Conservation (phyloP, 108 stramenopile genomes). For the Pseudonitzschia delicatissima region DNA sequence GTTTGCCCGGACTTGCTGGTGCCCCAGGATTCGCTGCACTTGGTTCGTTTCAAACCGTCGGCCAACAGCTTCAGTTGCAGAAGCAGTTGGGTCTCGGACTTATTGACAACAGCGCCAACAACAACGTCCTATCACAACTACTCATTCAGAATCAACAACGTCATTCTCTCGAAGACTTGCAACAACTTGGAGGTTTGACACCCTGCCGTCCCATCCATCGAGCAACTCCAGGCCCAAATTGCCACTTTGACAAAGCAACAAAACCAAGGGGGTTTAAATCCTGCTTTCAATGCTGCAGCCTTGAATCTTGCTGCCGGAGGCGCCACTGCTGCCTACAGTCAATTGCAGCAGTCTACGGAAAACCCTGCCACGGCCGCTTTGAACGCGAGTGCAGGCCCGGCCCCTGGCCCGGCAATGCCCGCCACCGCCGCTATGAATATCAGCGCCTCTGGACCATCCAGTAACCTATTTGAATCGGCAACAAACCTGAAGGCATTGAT, state of each 20-base stretch:
- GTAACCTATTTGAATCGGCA: slow-evolving; percentile 51
- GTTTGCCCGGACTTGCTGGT: slow-evolving; percentile 32
- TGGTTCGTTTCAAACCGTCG: slow-evolving; percentile 13
- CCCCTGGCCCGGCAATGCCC: slow-evolving; percentile 33
- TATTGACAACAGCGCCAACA: slow-evolving; percentile 18
- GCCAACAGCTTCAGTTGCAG: slow-evolving; percentile 34
- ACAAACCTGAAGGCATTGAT: slow-evolving; percentile 45
- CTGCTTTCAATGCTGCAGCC: slow-evolving; percentile 29
- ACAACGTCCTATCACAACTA: slow-evolving; percentile 26
- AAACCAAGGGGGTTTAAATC: slow-evolving; percentile 27
- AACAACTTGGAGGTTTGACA: slow-evolving; percentile 24
- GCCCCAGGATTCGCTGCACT: slow-evolving; percentile 15
- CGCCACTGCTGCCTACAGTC: slow-evolving; percentile 16
- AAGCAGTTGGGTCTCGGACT: slow-evolving; percentile 9
- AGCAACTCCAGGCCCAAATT: slow-evolving; percentile 44
- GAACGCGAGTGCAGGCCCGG: slow-evolving; percentile 23
- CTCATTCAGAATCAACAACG: slow-evolving; percentile 38
- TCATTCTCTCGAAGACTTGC: slow-evolving; percentile 27
- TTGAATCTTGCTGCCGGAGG: slow-evolving; percentile 17
- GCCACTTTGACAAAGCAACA: slow-evolving; percentile 36
- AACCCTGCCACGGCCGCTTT: slow-evolving; percentile 55
- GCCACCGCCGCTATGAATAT: slow-evolving; percentile 33
- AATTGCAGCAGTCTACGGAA: slow-evolving; percentile 17
- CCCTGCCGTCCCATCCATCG: slow-evolving; percentile 32
- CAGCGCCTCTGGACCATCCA: slow-evolving; percentile 26